phyloP scores from a whole-genome alignment of 768 basidiomycete species.

The Tephrocybe sp. region DNA sequence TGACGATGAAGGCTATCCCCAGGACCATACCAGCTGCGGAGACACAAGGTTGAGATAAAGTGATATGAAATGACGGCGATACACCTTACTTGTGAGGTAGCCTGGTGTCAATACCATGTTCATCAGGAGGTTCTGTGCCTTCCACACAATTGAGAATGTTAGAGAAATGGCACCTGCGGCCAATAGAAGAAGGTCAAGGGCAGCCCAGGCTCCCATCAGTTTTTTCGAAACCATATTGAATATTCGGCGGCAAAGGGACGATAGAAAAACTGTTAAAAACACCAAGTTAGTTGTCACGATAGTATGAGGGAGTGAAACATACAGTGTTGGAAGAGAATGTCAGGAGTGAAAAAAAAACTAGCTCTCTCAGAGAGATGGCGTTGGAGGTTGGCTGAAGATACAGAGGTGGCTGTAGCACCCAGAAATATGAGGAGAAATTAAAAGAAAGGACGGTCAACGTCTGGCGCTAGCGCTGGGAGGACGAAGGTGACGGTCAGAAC shows the following conservation, averaged over 20 bases:
- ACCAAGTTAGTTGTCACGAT: not conserved
- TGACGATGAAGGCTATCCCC: slow-evolving; percentile 63
- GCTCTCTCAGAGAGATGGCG: slow-evolving; percentile 51
- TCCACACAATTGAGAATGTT: slow-evolving; percentile 70
- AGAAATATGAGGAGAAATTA: slow-evolving; percentile 24
- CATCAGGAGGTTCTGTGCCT: slow-evolving; percentile 61
- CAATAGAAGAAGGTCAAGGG: slow-evolving; percentile 68
- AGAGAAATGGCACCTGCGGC: slow-evolving; percentile 66
- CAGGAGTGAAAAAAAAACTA: slow-evolving; percentile 7
- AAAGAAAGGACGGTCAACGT: slow-evolving; percentile 69
- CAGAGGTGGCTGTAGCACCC: slow-evolving; percentile 43
- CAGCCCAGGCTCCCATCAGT: slow-evolving; percentile 69
- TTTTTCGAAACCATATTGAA: slow-evolving; percentile 65
- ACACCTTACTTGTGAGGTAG: slow-evolving; percentile 56
- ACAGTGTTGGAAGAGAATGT: slow-evolving; percentile 2
- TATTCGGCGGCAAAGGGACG: not conserved
- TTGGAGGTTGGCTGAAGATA: slow-evolving; percentile 27
- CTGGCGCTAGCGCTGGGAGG: slow-evolving; percentile 46
- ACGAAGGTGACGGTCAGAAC: slow-evolving; percentile 21
- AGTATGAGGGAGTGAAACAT: not conserved
- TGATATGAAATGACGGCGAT: not conserved
- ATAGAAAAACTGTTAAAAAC: not conserved
- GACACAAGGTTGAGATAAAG: not conserved
- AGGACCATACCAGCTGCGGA: slow-evolving; percentile 63
- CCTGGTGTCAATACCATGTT: slow-evolving; percentile 63